phyloP scores from a whole-genome alignment of 768 basidiomycete genomes.

The Leccinum broughii region DNA sequence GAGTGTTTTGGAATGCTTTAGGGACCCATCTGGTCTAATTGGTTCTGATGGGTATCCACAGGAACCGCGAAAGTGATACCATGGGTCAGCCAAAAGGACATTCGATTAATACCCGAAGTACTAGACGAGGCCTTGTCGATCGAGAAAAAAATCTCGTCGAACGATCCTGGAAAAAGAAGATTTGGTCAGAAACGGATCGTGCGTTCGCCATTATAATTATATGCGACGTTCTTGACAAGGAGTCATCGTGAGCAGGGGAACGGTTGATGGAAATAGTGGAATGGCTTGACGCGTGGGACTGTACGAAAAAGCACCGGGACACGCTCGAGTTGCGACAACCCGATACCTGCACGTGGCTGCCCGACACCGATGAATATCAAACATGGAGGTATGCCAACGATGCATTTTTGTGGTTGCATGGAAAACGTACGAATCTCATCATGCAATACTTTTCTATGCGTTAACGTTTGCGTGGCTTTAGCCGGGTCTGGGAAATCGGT shows the following conservation, averaged over 20 bases:
- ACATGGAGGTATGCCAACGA: not conserved
- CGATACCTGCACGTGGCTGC: not conserved
- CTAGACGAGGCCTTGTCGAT: not conserved
- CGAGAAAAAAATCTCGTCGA: not conserved
- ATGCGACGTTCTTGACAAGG: not conserved
- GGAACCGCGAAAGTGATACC: not conserved
- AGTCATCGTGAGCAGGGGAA: not conserved
- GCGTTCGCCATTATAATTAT: not conserved
- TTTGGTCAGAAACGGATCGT: not conserved
- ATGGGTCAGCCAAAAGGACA: not conserved
- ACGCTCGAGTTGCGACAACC: not conserved
- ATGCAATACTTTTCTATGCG: not conserved
- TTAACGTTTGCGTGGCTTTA: not conserved
- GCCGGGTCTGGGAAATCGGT: not conserved
- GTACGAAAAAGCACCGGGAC: not conserved
- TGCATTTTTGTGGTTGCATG: not conserved
- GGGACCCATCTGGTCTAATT: not conserved
- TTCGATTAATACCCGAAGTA: not conserved
- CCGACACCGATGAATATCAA: not conserved
- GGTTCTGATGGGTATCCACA: not conserved
- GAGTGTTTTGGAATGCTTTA: not conserved
- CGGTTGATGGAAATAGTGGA: not conserved
- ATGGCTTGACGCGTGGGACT: not conserved
- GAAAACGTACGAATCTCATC: not conserved
- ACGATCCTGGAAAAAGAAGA: not conserved